Base-by-base conservation (phyloP, 345 rosid species). In the Euclidium syriacum region DNA sequence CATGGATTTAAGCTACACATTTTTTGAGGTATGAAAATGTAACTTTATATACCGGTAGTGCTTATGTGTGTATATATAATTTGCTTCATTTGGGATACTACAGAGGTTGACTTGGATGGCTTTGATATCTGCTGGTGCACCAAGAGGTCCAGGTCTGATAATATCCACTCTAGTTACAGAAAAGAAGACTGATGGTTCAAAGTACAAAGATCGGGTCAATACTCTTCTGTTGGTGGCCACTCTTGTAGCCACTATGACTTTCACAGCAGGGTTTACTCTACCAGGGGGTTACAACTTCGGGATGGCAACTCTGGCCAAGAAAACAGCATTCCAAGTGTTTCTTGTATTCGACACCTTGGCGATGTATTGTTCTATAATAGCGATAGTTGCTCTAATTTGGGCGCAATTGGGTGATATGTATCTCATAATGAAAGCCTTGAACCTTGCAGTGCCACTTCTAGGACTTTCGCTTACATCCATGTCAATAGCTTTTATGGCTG, bases 161-260 rank as follows among this genome's bases (percentile, higher is more conserved):
- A 7, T 32, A 29, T 10, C 33, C 33, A 2, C 2, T 29, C 40
- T 10, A 36, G 15, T 3, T 36, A 4, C 35, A 52, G 57, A 29
- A 29, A 29, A 29, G 33, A 6, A 6, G 33, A 6, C 33, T 5
- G 33, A 30, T 48, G 36, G 47, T 23, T 26, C 36, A 26, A 53
- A 38, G 27, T 24, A 39, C 57, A 62, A 62, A 62, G 67, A 49
- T 25, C 19, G 20, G 0, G 48, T 62, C 39, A 62, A 49, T 36
- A 49, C 60, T 18, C 53, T 55, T 52, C 4, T 54, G 9, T 19
- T 54, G 43, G 70, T 65, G 12, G 43, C 71, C 6, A 32, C 54
- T 55, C 67, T 62, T 62, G 67, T 62, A 49, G 67, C 67, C 19
- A 62, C 67, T 4, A 36, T 62, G 48, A 62, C 58, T 17, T 62